Evolutionary conservation across 768 basidiomycete genomes (phyloP).

Genomic region (Neoboletus brunneissimus): DNA sequence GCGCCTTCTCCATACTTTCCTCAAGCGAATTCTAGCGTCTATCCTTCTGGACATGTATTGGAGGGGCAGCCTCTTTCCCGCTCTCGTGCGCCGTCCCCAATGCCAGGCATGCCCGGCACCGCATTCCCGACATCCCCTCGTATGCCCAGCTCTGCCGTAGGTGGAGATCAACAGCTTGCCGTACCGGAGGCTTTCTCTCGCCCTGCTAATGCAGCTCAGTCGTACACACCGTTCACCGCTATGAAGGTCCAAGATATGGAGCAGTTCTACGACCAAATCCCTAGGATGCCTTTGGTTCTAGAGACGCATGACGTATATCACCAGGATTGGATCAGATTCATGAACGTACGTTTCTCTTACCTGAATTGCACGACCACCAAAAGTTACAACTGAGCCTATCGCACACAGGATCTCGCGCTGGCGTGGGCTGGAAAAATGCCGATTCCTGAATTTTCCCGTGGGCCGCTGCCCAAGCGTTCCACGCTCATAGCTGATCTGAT

Average conservation of each 20-base stretch:
- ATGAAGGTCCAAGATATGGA: slow-evolving; percentile 80
- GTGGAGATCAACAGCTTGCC: slow-evolving; percentile 41
- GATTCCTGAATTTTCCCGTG: slow-evolving; percentile 48
- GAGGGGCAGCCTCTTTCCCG: slow-evolving; percentile 50
- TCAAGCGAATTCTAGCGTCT: slow-evolving; percentile 33
- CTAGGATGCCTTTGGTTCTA: slow-evolving; percentile 71
- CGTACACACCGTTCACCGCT: slow-evolving; percentile 66
- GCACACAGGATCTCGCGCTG: slow-evolving; percentile 60
- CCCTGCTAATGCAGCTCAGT: slow-evolving; percentile 61
- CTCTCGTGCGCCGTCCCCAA: slow-evolving; percentile 52
- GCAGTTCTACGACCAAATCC: slow-evolving; percentile 60
- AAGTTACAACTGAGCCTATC: not conserved
- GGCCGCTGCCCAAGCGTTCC: slow-evolving; percentile 54
- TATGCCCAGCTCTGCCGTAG: slow-evolving; percentile 15
- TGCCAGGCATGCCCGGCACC: slow-evolving; percentile 40
- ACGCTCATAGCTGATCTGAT: slow-evolving; percentile 66
- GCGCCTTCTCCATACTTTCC: slow-evolving; percentile 30
- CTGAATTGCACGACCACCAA: not conserved
- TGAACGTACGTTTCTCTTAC: slow-evolving; percentile 50
- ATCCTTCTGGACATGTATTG: slow-evolving; percentile 55
- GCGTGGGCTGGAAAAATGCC: slow-evolving; percentile 80
- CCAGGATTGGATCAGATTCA: slow-evolving; percentile 78
- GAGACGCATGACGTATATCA: slow-evolving; percentile 73
- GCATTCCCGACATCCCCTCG: slow-evolving; percentile 31
- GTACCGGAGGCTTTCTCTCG: slow-evolving; percentile 75